Evolutionary conservation across 2,329 filamentous ascomycete genomes (phyloP), one percentile per base, ranked within the genome.

Genomic region (Trichothecium sympodiale): DNA sequence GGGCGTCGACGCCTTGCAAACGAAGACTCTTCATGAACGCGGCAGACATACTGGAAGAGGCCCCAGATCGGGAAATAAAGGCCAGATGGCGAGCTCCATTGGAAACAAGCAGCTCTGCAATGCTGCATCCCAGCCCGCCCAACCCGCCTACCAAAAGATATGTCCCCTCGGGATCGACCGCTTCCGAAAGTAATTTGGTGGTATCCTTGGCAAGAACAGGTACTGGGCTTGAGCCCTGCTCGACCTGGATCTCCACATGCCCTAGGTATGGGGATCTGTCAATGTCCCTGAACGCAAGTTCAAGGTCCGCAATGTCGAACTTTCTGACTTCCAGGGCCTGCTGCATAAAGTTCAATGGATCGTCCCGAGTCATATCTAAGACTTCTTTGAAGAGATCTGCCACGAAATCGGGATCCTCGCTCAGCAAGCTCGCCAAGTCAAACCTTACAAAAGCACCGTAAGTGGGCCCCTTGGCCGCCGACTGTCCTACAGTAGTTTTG

Each of bases 111-210:
- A 71, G 60, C 36, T 60, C 55, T 3, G 71, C 64, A 27, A 77
- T 65, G 42, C 62, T 66, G 25, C 62, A 59, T 1, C 74, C 74
- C 1, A 79, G 57, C 9, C 74, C 74, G 13, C 73, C 71, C 0
- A 75, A 59, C 1, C 72, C 71, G 13, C 75, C 75, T 4, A 64
- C 61, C 4, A 79, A 51, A 3, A 78, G 46, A 38, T 78, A 79
- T 1, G 69, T 67, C 1, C 53, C 59, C 6, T 60, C 49, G 2
- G 44, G 36, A 3, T 58, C 56, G 30, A 67, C 46, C 5, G 39
- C 44, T 4, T 59, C 52, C 2, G 38, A 29, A 5, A 62, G 48
- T 2, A 46, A 34, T 28, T 45, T 53, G 23, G 46, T 39, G 2
- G 28, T 27, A 25, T 44, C 44, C n/a, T 43, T 37, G 12, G 42